These are phyloP conservation scores for Ceratocystis destructans DNA, from an alignment of 2,329 filamentous ascomycete species.

Conservation along the genomic window DNA sequence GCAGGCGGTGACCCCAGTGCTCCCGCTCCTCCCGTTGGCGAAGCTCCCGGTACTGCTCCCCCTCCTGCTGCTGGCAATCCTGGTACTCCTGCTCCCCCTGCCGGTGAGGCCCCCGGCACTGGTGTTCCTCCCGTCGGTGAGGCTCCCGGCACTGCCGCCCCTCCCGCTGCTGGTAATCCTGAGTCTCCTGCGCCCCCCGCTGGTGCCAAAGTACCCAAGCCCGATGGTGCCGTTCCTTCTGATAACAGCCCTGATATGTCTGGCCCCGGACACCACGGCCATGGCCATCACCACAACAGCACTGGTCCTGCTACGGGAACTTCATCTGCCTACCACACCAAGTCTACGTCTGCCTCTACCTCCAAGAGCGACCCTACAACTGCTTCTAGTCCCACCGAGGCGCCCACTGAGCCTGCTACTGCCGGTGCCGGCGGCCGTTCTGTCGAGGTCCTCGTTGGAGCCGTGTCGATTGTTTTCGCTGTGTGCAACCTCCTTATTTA, in stretches of 20 bases:
- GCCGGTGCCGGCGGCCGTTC: background rate
- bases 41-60: background rate
- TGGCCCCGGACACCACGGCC: background rate
- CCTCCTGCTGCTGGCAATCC: background rate
- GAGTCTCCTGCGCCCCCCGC: background rate
- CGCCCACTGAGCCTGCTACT: conserved; percentile 6
- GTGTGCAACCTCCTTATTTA: conserved; percentile 9
- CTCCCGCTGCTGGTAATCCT: background rate
- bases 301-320: background rate
- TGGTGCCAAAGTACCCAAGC: background rate
- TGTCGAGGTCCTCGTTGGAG: conserved; percentile 1
- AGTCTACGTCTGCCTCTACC: background rate
- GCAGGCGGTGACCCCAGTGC: background rate
- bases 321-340: background rate
- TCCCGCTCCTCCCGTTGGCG: background rate
- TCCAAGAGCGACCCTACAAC: background rate
- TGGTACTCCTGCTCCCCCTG: background rate
- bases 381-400: background rate
- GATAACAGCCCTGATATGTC: background rate
- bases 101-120: no score
- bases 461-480: conserved; percentile 6
- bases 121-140: background rate
- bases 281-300: background rate
- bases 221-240: background rate
- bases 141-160: background rate